Evolutionary conservation across 1,284 basidiomycete species (phyloP), one percentile per base, ranked within the genome.

Genomic region (Wallemia mellicola): DNA sequence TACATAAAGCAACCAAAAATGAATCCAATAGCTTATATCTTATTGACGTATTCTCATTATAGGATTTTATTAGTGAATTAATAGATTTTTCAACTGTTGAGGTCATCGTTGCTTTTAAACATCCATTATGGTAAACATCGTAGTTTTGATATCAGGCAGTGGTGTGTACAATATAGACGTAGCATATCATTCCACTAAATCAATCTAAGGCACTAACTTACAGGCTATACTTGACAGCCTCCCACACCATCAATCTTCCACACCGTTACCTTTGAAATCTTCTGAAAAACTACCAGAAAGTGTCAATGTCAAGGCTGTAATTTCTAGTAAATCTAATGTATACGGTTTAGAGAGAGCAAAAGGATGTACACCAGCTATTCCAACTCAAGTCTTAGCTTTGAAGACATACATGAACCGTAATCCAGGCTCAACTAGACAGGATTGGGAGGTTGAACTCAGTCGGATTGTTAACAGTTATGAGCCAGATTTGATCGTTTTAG

Each of bases 251-350:
- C 17, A 60, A 64, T 11, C 63, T 61, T 27, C 74, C 86, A 54
- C 81, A 86, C 26, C 70, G 80, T 62, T 74, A 82, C 1, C 71
- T 75, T 7, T 19, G 19, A 19, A 7, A 32, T 19, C 30, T 9
- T 7, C 30, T 7, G 7, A 9, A 19, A 7, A 32, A 19, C 30
- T 48, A n/a, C 38, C 38, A 11, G 9, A 7, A 3, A 17, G 14
- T 48, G 38, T 48, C 5, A 11, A 22, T 59, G 85, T 98, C 68
- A 76, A 75, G 54, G 78, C 83, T 64, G 92, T 98, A 38, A 71
- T 98, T 61, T 95, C 92, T 1, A 95, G 92, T 67, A 78, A 88
- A 54, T 92, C 91, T 66, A 81, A 82, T 24, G 92, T 89, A 1
- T 87, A 83, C 66, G 94, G 92, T 1, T 76, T 98, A 26, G 77